Conservation (phyloP, 2,329 filamentous ascomycete genomes). For the Parafenestella ontariensis region DNA sequence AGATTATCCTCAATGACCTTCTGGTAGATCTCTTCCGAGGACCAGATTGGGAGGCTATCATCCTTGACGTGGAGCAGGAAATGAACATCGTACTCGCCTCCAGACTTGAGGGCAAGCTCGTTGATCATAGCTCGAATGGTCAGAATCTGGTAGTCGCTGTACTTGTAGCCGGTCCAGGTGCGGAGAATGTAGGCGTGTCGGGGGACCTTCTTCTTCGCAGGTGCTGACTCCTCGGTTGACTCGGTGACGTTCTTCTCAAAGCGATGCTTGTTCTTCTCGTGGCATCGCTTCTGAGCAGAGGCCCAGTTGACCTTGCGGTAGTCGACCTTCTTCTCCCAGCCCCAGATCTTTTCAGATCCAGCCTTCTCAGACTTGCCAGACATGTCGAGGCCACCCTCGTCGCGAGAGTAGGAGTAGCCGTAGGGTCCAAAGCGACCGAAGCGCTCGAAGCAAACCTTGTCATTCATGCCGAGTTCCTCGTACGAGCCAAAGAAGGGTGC, state of each 20-base stretch:
- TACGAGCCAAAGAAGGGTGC: slow-evolving; percentile 58
- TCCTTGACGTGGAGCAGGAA: slow-evolving; percentile 87
- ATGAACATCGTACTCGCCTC: slow-evolving; percentile 86
- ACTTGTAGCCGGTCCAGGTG: slow-evolving; percentile 82
- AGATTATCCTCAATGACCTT: slow-evolving; percentile 72
- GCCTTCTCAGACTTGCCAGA: slow-evolving; percentile 52
- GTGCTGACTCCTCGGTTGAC: slow-evolving; percentile 29
- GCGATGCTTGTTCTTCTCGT: slow-evolving; percentile 57
- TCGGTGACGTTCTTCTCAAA: slow-evolving; percentile 50
- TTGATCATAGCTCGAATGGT: slow-evolving; percentile 84
- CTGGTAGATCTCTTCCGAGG: slow-evolving; percentile 72
- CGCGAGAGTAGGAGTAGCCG: slow-evolving; percentile 57
- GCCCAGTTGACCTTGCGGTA: slow-evolving; percentile 59
- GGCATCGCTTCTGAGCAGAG: slow-evolving; percentile 55
- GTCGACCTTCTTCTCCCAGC: slow-evolving; percentile 60
- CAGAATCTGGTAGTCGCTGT: slow-evolving; percentile 79
- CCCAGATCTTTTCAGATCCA: slow-evolving; percentile 53
- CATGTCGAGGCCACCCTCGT: slow-evolving; percentile 58
- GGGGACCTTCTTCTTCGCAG: slow-evolving; percentile 52
- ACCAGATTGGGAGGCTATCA: slow-evolving; percentile 77
- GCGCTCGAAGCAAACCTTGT: slow-evolving; percentile 59
- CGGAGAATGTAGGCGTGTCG: slow-evolving; percentile 85
- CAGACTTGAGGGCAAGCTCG: slow-evolving; percentile 80
- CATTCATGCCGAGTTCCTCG: slow-evolving; percentile 55
- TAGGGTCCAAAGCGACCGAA: slow-evolving; percentile 60